A percentile compares a stretch with the other conserved stretches of the same genome.
These are phyloP conservation scores for Calonectria pteridis DNA, from an alignment of 2,329 filamentous ascomycete genomes.

Conservation along the genomic window DNA sequence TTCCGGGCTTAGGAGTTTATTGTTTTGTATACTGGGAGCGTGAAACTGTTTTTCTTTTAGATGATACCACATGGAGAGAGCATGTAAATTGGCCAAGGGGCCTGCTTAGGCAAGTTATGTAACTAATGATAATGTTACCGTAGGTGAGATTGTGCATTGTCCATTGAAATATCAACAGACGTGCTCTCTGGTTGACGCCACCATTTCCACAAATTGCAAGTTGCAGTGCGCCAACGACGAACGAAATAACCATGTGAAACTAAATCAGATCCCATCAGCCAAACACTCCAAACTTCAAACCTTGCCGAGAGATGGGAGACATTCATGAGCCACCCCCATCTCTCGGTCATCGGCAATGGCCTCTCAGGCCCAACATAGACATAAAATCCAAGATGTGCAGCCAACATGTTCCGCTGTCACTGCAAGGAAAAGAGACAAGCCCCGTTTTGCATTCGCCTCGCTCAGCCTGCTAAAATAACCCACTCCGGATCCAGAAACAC, in stretches of 20 bases:
- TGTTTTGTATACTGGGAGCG: not conserved
- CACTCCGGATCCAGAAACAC: constrained; percentile 8
- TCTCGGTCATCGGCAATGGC: too few relatives aligned
- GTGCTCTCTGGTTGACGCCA: not conserved
- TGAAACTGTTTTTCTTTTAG: not conserved
- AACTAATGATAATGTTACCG: not conserved
- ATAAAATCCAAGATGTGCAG: not conserved
- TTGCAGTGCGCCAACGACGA: not conserved
- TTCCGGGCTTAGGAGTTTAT: not conserved
- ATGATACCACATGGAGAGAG: not conserved
- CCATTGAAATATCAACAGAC: not conserved
- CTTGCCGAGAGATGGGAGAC: too few relatives aligned
- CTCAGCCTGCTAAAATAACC: constrained; percentile 15
- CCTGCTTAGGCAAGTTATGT: not conserved
- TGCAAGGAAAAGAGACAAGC: not conserved
- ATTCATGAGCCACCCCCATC: not conserved
- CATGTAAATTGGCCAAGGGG: not conserved
- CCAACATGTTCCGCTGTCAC: not conserved
- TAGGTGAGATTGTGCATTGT: not conserved
- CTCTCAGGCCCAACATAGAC: not conserved
- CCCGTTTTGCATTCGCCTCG: constrained; percentile 12
- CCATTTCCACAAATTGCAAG: not conserved
- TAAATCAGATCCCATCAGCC: not conserved
- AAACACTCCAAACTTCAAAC: not conserved
- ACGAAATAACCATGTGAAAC: not conserved